Percentiles rank a stretch among this genome's conserved stretches.
phyloP scores from a whole-genome alignment of 805 yeast species.

The Wickerhamiella azyma region DNA sequence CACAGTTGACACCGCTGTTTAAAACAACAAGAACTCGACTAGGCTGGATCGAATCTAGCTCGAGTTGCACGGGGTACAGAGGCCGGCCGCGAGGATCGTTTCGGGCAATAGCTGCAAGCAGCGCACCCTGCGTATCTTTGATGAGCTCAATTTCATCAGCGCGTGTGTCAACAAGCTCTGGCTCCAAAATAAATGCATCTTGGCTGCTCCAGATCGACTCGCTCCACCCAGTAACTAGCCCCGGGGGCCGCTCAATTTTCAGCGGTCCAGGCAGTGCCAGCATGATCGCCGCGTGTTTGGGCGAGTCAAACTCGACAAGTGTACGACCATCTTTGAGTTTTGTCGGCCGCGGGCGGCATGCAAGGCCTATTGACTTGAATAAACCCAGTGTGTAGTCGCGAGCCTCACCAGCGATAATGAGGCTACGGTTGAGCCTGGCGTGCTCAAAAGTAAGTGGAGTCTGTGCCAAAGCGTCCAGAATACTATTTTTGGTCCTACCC shows the following conservation, averaged over 20 bases:
- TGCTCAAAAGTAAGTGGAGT: not conserved
- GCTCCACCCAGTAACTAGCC: constrained; percentile 3
- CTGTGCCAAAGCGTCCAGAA: too few species aligned
- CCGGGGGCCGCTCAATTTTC: constrained; percentile 7
- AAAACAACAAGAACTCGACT: not conserved
- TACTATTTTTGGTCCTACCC: too few species aligned
- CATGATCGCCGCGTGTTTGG: constrained; percentile 9
- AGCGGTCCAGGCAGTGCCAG: constrained; percentile 10
- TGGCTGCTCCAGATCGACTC: not conserved
- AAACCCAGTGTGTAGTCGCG: not conserved
- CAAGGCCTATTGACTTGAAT: not conserved
- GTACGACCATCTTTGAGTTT: not conserved
- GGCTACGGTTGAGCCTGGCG: not conserved
- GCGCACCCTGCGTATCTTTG: not conserved
- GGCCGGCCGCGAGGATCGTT: not conserved
- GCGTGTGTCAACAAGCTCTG: not conserved
- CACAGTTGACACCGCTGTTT: not conserved
- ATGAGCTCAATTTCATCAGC: not conserved
- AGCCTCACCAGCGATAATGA: not conserved
- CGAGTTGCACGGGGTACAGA: not conserved
- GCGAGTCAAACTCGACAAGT: constrained; percentile 1
- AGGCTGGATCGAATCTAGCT: not conserved
- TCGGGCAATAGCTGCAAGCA: not conserved
- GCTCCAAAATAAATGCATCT: not conserved
- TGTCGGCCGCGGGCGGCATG: not conserved